Evolutionary conservation across 31 red algal species (phyloP).

Genomic region (Odonthalia washingtoniensis): DNA sequence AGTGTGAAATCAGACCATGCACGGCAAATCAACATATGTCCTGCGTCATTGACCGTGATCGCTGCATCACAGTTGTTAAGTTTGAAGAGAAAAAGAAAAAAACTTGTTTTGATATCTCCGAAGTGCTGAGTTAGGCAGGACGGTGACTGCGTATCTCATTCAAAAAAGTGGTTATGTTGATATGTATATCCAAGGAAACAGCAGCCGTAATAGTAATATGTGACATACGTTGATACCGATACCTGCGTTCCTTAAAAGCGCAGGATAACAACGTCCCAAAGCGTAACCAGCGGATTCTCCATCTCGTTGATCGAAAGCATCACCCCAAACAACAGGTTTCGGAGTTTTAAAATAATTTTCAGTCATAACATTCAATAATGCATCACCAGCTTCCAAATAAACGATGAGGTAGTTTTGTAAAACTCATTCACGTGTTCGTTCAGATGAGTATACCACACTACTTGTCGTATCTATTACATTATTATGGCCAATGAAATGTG

Average conservation of each 20-base stretch:
- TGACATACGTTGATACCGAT: constrained; percentile 73
- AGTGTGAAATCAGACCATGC: too few species aligned
- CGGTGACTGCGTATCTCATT: constrained; percentile 52
- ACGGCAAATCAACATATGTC: too few species aligned
- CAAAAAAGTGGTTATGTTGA: constrained; percentile 58
- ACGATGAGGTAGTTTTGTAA: constrained; percentile 73
- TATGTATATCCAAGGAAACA: constrained; percentile 48
- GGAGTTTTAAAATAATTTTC: constrained; percentile 89
- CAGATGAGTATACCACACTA: constrained; percentile 88
- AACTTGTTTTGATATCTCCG: too few species aligned
- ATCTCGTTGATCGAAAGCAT: constrained; percentile 51
- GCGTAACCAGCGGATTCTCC: constrained; percentile 54
- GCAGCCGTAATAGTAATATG: constrained; percentile 83
- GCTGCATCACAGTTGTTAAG: too few species aligned
- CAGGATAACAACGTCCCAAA: constrained; percentile 90
- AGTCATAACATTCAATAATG: constrained; percentile 89
- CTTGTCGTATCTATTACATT: constrained; percentile 94
- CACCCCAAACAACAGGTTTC: constrained; percentile 98
- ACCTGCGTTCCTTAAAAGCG: constrained; percentile 72
- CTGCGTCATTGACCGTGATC: too few species aligned
- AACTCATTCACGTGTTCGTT: constrained; percentile 38
- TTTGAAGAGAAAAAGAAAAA: too few species aligned
- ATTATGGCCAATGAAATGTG: constrained; percentile 28
- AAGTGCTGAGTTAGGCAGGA: too few species aligned
- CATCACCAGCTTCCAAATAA: constrained; percentile 93